A percentile compares a stretch with the other conserved stretches of the same genome.
phyloP scores from a whole-genome alignment of 192 early-diverging fungal genomes.

The Diversispora epigaea region DNA sequence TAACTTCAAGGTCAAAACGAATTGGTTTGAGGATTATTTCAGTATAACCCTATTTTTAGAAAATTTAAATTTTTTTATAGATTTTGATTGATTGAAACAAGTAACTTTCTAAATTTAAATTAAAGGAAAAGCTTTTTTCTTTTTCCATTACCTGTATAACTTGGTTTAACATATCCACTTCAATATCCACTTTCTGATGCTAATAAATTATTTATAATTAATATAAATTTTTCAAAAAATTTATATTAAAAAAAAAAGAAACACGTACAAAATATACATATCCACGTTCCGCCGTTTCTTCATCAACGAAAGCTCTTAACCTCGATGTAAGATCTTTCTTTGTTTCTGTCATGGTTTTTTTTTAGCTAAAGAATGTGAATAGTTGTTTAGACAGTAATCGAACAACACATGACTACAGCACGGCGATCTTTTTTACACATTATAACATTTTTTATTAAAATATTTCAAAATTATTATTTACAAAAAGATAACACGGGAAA shows the following conservation, averaged over 20 bases:
- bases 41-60: not conserved
- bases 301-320: not conserved
- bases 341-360: not conserved
- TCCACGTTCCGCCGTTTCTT: not conserved
- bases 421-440: too few species aligned
- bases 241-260: not conserved
- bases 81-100: not conserved
- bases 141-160: not conserved
- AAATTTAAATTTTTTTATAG: not conserved
- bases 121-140: not conserved
- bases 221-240: not conserved
- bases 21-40: constrained; percentile 1
- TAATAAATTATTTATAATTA: not conserved
- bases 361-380: too few species aligned
- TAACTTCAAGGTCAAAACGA: constrained; percentile 1
- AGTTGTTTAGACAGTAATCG: too few species aligned
- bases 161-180: not conserved
- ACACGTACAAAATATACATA: not conserved
- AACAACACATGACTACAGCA: too few species aligned
- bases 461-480: too few species aligned
- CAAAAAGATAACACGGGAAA: too few species aligned
- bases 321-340: not conserved
- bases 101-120: not conserved
- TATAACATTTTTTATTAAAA: too few species aligned
- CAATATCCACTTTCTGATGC: not conserved